Conservation (phyloP, 2,329 filamentous ascomycete genomes). For the Microcyclospora pomicola region DNA sequence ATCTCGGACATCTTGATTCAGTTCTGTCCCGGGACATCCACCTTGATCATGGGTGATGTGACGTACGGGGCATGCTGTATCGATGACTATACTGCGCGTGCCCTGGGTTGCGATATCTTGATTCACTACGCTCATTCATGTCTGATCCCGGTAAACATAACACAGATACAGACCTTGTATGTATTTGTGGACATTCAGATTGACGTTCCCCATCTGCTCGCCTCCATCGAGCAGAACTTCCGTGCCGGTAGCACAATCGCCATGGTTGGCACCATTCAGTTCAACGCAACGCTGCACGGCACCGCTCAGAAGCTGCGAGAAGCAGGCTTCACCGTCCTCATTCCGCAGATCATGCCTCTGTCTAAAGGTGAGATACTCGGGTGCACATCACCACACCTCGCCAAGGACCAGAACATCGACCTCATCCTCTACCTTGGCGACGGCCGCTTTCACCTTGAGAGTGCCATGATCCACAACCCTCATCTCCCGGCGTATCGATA, state of each 20-base stretch:
- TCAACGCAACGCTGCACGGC: conserved; percentile 92
- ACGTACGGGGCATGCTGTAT: conserved; percentile 98
- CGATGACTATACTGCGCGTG: conserved; percentile 91
- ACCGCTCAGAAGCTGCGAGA: conserved; percentile 63
- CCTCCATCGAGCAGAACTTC: conserved; percentile 81
- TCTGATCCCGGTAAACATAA: conserved; percentile 89
- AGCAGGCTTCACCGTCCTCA: conserved; percentile 70
- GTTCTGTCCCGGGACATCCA: conserved; percentile 85
- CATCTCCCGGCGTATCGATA: conserved; percentile 83
- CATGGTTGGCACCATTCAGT: conserved; percentile 93
- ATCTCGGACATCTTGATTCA: conserved; percentile 91
- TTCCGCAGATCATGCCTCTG: conserved; percentile 84
- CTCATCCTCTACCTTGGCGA: conserved; percentile 81
- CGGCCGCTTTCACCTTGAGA: conserved; percentile 89
- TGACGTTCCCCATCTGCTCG: conserved; percentile 73
- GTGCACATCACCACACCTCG: conserved; percentile 79
- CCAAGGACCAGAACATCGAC: conserved; percentile 45
- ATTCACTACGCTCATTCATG: conserved; percentile 97
- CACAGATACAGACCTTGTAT: conserved; percentile 92
- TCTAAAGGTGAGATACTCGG: conserved; percentile 93
- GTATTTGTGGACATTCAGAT: conserved; percentile 98
- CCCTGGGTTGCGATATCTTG: conserved; percentile 82
- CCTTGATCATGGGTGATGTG: conserved; percentile 97
- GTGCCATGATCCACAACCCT: conserved; percentile 98
- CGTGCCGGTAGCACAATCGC: conserved; percentile 72